Percentiles rank a stretch among this genome's conserved stretches.
Conservation (phyloP, 2,329 filamentous ascomycete species). For the Epichloe festucae region DNA sequence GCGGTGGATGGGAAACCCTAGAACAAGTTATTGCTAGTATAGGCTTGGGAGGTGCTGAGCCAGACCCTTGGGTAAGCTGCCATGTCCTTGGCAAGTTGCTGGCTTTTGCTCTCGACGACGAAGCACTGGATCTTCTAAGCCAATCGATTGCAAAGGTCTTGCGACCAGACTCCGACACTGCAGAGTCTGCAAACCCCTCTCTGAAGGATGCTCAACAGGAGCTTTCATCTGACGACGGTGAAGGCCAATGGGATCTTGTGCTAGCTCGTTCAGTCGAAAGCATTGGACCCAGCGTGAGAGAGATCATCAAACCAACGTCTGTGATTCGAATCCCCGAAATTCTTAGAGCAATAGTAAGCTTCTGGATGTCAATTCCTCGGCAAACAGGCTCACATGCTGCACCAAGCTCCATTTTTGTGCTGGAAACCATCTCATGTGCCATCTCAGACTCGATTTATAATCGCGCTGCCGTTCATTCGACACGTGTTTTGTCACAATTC, state of each 20-base stretch:
- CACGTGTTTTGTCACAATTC: slow-evolving; percentile 55
- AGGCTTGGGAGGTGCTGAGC: slow-evolving; percentile 49
- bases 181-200: not conserved
- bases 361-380: slow-evolving; percentile 50
- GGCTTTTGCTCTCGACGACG: slow-evolving; percentile 68
- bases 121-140: slow-evolving; percentile 59
- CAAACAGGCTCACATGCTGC: slow-evolving; percentile 29
- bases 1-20: slow-evolving; percentile 65
- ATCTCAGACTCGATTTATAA: slow-evolving; percentile 54
- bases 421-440: slow-evolving; percentile 48
- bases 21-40: slow-evolving; percentile 60
- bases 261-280: slow-evolving; percentile 24
- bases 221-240: slow-evolving; percentile 6
- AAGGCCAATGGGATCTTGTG: slow-evolving; percentile 26
- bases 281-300: slow-evolving; percentile 28
- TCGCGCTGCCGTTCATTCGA: slow-evolving; percentile 56
- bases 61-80: slow-evolving; percentile 53
- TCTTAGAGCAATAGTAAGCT: slow-evolving; percentile 46
- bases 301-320: slow-evolving; percentile 37
- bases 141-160: slow-evolving; percentile 30
- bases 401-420: slow-evolving; percentile 48
- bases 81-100: slow-evolving; percentile 76
- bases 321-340: slow-evolving; percentile 49
- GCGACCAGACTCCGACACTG: slow-evolving; percentile 17
- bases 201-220: slow-evolving; percentile 12